Base-by-base conservation (phyloP, 2,329 filamentous ascomycete genomes). In the Bipolaris victoriae region DNA sequence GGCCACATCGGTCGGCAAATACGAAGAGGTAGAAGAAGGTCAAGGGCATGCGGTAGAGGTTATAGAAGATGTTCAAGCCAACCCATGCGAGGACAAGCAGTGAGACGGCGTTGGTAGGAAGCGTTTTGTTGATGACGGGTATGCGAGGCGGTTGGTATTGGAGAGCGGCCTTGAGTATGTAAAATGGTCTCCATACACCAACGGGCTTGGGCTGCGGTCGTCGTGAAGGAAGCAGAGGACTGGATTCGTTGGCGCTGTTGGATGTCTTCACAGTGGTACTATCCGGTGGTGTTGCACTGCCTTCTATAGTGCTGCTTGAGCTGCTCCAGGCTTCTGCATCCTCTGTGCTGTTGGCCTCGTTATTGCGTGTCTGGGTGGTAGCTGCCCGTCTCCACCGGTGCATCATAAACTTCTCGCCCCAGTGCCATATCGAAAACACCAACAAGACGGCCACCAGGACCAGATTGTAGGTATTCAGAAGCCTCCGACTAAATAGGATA, bases 61-160 rank as follows among this genome's bases (percentile, higher is more conserved):
- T 80, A 69, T 85, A 86, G 69, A 87, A 87, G 26, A 84, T 37
- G 60, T 86, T 88, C 9, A 88, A 69, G 7, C 68, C 78, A 5
- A 87, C 44, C 70, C 86, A 84, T 7, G 75, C 66, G 4, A 82
- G 57, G 35, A 88, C 76, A 47, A 83, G 73, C 5, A 88, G 60
- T 0, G 83, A 82, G 0, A 82, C 82, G 5, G 78, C 80, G 63
- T 88, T 88, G 6, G 83, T 80, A 0, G 87, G 86, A 2, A 88
- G 76, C 1, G 76, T 73, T 52, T 84, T 84, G 69, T 86, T 82
- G 65, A 88, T 58, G 22, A 87, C n/a, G 0, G 84, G 85, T 11
- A 88, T 76, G 0, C 82, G 81, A 15, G 65, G 72, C 13, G 86
- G 86, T 65, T 89, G 86, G 57, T 87, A 85, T 58, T 84, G 81